A percentile compares a stretch with the other conserved stretches of the same genome.
phyloP scores from a whole-genome alignment of 345 rosid genomes.

The Salix viminalis region DNA sequence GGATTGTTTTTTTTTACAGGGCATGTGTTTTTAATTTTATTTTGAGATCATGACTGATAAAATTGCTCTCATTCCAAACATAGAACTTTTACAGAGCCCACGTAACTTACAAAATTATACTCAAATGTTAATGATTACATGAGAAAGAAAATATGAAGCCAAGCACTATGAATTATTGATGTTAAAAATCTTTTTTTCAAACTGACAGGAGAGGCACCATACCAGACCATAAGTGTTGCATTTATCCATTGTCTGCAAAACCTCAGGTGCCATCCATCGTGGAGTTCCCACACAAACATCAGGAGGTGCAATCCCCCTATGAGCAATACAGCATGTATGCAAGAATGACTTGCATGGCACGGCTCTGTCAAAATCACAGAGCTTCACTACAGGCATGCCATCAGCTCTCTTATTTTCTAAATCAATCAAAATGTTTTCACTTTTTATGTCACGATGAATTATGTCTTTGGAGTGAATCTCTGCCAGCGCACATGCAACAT shows the following conservation, averaged over 20 bases:
- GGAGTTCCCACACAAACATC: constrained; percentile 93
- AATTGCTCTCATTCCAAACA: background rate
- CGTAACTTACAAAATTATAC: background rate
- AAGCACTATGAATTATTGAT: background rate
- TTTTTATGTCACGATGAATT: constrained; percentile 93
- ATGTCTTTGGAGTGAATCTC: constrained; percentile 85
- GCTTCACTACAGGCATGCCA: constrained; percentile 66
- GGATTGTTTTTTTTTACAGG: background rate
- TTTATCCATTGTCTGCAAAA: constrained; percentile 66
- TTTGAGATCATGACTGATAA: background rate
- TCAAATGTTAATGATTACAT: background rate
- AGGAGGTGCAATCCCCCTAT: constrained; percentile 73
- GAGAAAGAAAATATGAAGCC: background rate
- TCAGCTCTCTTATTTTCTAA: constrained; percentile 49
- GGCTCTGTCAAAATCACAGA: constrained; percentile 94
- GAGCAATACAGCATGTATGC: constrained; percentile 82
- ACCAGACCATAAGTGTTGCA: constrained; percentile 66
- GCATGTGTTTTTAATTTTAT: background rate
- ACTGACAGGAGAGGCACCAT: constrained; percentile 23
- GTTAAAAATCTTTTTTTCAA: background rate
- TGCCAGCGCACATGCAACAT: constrained; percentile 66
- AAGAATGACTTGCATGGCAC: constrained; percentile 72
- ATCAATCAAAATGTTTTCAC: constrained; percentile 89
- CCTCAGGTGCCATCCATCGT: constrained; percentile 99
- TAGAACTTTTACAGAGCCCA: background rate